Evolutionary conservation across 441 rosid genomes (phyloP).

Genomic region (Erodium chrysanthum): DNA sequence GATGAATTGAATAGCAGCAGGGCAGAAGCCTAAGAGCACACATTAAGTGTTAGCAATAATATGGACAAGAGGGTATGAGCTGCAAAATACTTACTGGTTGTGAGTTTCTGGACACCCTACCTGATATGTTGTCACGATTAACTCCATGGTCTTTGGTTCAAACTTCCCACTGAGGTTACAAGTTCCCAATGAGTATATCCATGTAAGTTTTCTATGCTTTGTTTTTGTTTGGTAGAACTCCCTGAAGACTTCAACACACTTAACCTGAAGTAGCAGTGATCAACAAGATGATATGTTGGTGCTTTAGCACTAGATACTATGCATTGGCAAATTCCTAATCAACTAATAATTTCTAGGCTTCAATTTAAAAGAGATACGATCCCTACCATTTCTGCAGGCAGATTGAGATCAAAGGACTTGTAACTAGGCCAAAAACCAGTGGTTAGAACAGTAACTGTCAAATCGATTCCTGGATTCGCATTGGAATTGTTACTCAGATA

Average conservation of each 20-base stretch:
- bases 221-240: constrained; percentile 71
- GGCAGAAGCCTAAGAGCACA: constrained; percentile 40
- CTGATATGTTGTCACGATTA: constrained; percentile 91
- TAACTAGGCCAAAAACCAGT: constrained; percentile 98
- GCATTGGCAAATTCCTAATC: not conserved
- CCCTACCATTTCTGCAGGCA: constrained; percentile 85
- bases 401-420: constrained; percentile 79
- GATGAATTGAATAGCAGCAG: constrained; percentile 68
- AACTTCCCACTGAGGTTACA: constrained; percentile 75
- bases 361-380: not conserved
- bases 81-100: not conserved
- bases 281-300: not conserved
- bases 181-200: constrained; percentile 89
- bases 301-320: not conserved
- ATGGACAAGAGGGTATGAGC: not conserved
- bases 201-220: constrained; percentile 77
- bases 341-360: not conserved
- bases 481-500: constrained; percentile 49
- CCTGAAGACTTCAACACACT: constrained; percentile 76
- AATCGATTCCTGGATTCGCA: constrained; percentile 74
- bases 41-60: not conserved
- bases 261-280: constrained; percentile 40
- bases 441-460: constrained; percentile 84
- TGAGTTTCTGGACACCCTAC: constrained; percentile 23
- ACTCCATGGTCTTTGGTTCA: constrained; percentile 68